A percentile compares a stretch with the other conserved stretches of the same genome.
Conservation (phyloP, 257 asterid genomes). For the Phtheirospermum japonicum region DNA sequence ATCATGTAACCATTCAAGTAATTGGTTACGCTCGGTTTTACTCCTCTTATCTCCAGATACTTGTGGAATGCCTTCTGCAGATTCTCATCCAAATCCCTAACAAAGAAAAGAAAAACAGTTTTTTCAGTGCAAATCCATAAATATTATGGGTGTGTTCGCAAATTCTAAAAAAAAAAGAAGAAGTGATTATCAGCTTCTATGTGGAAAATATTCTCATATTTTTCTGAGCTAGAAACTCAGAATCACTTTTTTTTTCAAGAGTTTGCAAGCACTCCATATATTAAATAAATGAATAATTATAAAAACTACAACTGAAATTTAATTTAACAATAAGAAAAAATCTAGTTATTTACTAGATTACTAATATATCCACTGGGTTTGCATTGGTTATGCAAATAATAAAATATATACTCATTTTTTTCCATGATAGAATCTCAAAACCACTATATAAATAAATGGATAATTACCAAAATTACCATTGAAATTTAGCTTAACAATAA, state of each 20-base stretch:
- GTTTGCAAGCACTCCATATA: background rate
- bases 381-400: no score
- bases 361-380: no score
- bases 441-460: background rate
- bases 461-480: no score
- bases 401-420: no score
- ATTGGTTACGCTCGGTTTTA: conserved; percentile 75
- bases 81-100: conserved; percentile 89
- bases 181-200: background rate
- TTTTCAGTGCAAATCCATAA: background rate
- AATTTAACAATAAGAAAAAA: background rate
- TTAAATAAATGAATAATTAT: background rate
- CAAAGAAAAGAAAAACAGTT: background rate
- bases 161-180: background rate
- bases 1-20: conserved; percentile 83
- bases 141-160: background rate
- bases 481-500: background rate
- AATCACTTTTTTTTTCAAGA: background rate
- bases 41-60: conserved; percentile 84
- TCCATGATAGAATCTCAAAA: no score
- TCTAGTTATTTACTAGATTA: no score
- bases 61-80: conserved; percentile 92
- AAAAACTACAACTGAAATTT: no score
- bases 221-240: background rate
- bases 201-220: background rate